These are phyloP conservation scores for Coemansia reversa DNA, from an alignment of 192 early-diverging fungal species.

Conservation along the genomic window DNA sequence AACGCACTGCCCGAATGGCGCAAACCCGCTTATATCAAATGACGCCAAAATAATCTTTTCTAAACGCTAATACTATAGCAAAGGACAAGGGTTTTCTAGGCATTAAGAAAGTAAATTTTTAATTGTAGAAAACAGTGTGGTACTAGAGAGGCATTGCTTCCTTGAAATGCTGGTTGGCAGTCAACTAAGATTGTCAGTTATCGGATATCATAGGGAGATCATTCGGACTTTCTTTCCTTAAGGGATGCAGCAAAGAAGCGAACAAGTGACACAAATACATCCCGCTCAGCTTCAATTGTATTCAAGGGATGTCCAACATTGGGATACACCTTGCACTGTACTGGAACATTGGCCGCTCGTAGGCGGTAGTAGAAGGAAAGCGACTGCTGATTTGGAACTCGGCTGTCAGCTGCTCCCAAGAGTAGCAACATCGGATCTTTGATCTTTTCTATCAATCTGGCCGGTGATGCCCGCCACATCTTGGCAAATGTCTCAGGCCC, in stretches of 20 bases:
- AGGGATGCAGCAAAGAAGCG: constrained; percentile 44
- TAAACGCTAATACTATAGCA: no score
- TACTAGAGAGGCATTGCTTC: no score
- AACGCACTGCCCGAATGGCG: no score
- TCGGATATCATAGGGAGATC: no score
- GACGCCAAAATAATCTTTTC: no score
- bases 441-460: constrained; percentile 57
- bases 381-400: constrained; percentile 73
- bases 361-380: constrained; percentile 43
- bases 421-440: constrained; percentile 65
- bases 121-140: no score
- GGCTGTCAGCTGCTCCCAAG: constrained; percentile 65
- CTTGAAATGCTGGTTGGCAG: no score
- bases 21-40: no score
- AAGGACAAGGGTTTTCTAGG: no score
- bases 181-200: no score
- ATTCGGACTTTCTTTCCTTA: not conserved
- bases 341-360: constrained; percentile 40
- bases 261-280: constrained; percentile 41
- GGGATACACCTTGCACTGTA: constrained; percentile 58
- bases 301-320: constrained; percentile 62
- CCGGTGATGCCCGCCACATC: constrained; percentile 63
- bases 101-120: no score
- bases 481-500: constrained; percentile 57
- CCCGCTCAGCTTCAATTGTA: constrained; percentile 62